Conservation (phyloP, 2,329 filamentous ascomycete species). For the Arthrocladium fulminans region DNA sequence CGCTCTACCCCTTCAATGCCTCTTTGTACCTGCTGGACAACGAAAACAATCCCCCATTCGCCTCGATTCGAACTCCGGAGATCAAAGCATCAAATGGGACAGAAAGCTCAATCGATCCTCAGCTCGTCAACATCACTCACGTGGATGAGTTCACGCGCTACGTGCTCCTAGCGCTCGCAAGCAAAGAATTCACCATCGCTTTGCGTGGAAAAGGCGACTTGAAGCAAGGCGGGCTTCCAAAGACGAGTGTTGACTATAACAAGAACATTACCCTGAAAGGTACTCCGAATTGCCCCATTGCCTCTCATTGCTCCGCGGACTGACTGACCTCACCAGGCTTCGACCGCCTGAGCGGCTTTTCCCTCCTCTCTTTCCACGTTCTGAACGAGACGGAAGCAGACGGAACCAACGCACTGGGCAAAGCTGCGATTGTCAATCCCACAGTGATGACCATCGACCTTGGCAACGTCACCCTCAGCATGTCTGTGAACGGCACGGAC, state of each 20-base stretch:
- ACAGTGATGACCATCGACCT: slow-evolving; percentile 48
- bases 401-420: slow-evolving; percentile 47
- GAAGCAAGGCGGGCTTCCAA: slow-evolving; percentile 43
- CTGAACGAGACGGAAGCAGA: slow-evolving; percentile 32
- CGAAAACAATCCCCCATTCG: slow-evolving; percentile 32
- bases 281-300: slow-evolving; percentile 23
- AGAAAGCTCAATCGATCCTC: slow-evolving; percentile 32
- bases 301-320: neutral
- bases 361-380: slow-evolving; percentile 41
- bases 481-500: slow-evolving; percentile 38
- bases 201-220: slow-evolving; percentile 46
- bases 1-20: slow-evolving; percentile 46
- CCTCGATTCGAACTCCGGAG: slow-evolving; percentile 38
- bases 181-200: slow-evolving; percentile 42
- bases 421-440: slow-evolving; percentile 51
- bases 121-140: slow-evolving; percentile 37
- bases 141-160: slow-evolving; percentile 42
- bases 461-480: slow-evolving; percentile 50
- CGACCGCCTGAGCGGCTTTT: slow-evolving; percentile 47
- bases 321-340: slow-evolving; percentile 37
- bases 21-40: slow-evolving; percentile 40
- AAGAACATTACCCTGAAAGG: slow-evolving; percentile 50
- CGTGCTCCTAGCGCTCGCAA: slow-evolving; percentile 39
- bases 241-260: slow-evolving; percentile 46
- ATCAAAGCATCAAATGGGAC: slow-evolving; percentile 37